Conservation (phyloP, 2,329 filamentous ascomycete species). For the Grosmannia huntii region DNA sequence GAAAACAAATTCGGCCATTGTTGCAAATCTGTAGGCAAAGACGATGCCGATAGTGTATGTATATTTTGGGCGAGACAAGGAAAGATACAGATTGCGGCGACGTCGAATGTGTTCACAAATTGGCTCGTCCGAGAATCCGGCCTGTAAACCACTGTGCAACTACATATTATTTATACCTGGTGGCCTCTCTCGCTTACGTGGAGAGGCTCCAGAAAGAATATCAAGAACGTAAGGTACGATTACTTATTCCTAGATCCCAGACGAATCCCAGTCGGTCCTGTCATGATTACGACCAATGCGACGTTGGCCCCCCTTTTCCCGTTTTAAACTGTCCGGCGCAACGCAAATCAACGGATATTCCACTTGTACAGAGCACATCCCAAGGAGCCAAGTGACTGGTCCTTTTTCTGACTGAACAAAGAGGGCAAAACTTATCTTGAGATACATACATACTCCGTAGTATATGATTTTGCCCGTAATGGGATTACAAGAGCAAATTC, state of each 20-base stretch:
- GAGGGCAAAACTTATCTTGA: too few relatives aligned
- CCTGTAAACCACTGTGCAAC: background rate
- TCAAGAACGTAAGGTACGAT: too few relatives aligned
- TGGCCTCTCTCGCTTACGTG: background rate
- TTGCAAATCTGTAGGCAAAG: background rate
- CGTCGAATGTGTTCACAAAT: too few relatives aligned
- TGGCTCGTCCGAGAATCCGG: too few relatives aligned
- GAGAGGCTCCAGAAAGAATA: background rate
- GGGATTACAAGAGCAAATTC: too few relatives aligned
- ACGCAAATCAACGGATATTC: background rate
- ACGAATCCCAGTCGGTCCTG: too few relatives aligned
- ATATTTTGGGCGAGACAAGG: too few relatives aligned
- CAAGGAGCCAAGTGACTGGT: background rate
- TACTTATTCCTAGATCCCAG: too few relatives aligned
- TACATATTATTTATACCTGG: background rate
- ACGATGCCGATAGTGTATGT: too few relatives aligned
- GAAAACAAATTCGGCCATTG: background rate
- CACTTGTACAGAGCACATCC: background rate
- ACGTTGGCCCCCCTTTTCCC: background rate
- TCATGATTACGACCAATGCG: background rate
- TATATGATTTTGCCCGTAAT: too few relatives aligned
- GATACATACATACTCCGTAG: too few relatives aligned
- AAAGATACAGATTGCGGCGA: too few relatives aligned
- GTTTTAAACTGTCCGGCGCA: background rate
- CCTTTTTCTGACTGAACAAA: background rate